These are phyloP conservation scores for Pelargonium myrrhifolium DNA, from an alignment of 441 rosid genomes.

Conservation along the genomic window DNA sequence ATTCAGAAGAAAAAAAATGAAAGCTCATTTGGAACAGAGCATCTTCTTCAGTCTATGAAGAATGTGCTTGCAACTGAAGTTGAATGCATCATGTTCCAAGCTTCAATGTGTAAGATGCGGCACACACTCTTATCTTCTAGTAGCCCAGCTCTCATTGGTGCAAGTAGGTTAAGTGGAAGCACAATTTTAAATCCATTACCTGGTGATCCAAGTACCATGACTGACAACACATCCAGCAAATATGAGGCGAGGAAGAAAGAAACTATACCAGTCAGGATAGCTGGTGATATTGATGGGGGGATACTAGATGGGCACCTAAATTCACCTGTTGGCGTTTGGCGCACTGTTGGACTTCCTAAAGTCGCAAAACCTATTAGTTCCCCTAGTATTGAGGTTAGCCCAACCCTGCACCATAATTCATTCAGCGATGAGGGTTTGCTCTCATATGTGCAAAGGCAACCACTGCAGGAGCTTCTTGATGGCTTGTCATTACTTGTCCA, in stretches of 20 bases:
- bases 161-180: constrained; percentile 58
- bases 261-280: constrained; percentile 80
- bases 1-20: constrained; percentile 46
- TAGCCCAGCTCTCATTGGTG: constrained; percentile 38
- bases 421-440: constrained; percentile 73
- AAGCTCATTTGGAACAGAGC: constrained; percentile 46
- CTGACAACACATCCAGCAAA: constrained; percentile 73
- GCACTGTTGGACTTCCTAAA: constrained; percentile 85
- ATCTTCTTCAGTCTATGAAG: constrained; percentile 49
- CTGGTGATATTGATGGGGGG: constrained; percentile 87
- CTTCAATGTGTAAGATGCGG: constrained; percentile 87
- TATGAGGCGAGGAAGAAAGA: constrained; percentile 80
- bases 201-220: constrained; percentile 71
- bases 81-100: constrained; percentile 86
- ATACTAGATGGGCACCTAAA: constrained; percentile 66
- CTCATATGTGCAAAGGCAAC: constrained; percentile 87
- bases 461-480: constrained; percentile 91
- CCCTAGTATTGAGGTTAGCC: constrained; percentile 64
- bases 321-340: constrained; percentile 99
- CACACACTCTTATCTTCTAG: constrained; percentile 55
- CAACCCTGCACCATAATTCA: constrained; percentile 65
- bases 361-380: constrained; percentile 59
- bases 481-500: constrained; percentile 86
- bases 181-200: constrained; percentile 59
- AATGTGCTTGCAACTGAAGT: constrained; percentile 80